Percentiles rank a stretch among this genome's conserved stretches.
Evolutionary conservation across 2,329 filamentous ascomycete genomes (phyloP).

Genomic region (Torrubiellomyces zombiae): DNA sequence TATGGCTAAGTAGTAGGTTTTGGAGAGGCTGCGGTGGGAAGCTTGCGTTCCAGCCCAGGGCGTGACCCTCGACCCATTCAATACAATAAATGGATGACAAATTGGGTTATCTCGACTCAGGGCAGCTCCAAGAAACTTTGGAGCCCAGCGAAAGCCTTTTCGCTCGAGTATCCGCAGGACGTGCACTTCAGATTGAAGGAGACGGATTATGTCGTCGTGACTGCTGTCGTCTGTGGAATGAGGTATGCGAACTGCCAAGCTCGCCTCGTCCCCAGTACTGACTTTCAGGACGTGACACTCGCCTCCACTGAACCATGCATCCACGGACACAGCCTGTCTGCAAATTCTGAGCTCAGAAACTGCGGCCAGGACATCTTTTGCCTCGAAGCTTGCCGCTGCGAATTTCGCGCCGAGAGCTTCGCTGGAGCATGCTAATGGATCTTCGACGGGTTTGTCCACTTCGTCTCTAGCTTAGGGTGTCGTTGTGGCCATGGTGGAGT

Average conservation of each 20-base stretch:
- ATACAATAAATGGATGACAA: constrained; percentile 1
- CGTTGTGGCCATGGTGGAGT: no score
- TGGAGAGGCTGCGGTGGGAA: constrained; percentile 1
- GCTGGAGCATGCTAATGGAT: no score
- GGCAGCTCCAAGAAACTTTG: constrained; percentile 1
- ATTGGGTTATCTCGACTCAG: constrained; percentile 2
- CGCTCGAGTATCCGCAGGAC: constrained; percentile 1
- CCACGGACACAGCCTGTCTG: neutral
- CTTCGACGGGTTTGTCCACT: no score
- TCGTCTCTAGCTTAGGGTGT: no score
- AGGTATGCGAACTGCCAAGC: constrained; percentile 1
- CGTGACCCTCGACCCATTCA: constrained; percentile 2
- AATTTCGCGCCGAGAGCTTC: no score
- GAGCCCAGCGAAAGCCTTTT: constrained; percentile 1
- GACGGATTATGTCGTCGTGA: neutral
- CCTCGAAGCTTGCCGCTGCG: constrained; percentile 1
- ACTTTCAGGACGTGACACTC: constrained; percentile 2
- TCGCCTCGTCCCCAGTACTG: constrained; percentile 1
- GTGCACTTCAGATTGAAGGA: constrained; percentile 1
- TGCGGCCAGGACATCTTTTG: neutral
- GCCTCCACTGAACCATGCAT: constrained; percentile 1
- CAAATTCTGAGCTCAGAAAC: neutral
- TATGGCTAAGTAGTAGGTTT: neutral
- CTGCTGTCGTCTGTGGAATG: neutral
- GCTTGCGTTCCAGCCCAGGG: neutral